These are phyloP conservation scores for Backusella mclennaniae DNA, from an alignment of 192 early-diverging fungal species.

Conservation along the genomic window DNA sequence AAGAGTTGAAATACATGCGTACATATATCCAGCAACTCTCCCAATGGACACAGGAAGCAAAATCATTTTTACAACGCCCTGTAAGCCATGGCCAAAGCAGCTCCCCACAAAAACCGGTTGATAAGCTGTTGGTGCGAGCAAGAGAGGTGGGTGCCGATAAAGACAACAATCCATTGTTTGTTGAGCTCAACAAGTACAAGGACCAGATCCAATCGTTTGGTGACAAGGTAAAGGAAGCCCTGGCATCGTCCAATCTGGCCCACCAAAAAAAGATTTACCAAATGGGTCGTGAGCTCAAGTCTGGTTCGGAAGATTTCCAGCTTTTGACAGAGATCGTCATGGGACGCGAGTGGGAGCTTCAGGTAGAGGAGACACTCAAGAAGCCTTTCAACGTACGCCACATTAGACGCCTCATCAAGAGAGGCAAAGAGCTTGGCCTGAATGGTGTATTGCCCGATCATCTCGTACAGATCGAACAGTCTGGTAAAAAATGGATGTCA, in stretches of 20 bases:
- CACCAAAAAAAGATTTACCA: background rate
- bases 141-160: background rate
- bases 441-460: background rate
- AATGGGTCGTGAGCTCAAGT: background rate
- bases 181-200: conserved; percentile 16
- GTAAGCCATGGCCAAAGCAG: background rate
- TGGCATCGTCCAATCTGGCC: background rate
- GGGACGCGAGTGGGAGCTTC: background rate
- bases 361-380: background rate
- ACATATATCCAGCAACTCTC: background rate
- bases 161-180: background rate
- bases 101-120: background rate
- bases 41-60: background rate
- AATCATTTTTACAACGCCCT: background rate
- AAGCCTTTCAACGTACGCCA: background rate
- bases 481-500: background rate
- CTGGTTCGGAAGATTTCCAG: background rate
- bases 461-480: background rate
- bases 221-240: conserved; percentile 12
- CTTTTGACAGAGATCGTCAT: background rate
- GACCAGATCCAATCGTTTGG: conserved; percentile 34
- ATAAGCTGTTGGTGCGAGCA: background rate
- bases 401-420: background rate
- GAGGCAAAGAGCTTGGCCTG: background rate
- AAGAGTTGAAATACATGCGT: background rate